A percentile compares a stretch with the other conserved stretches of the same genome.
These are phyloP conservation scores for Carex littledalei DNA, from an alignment of 176 grass and related monocot species.

Conservation along the genomic window DNA sequence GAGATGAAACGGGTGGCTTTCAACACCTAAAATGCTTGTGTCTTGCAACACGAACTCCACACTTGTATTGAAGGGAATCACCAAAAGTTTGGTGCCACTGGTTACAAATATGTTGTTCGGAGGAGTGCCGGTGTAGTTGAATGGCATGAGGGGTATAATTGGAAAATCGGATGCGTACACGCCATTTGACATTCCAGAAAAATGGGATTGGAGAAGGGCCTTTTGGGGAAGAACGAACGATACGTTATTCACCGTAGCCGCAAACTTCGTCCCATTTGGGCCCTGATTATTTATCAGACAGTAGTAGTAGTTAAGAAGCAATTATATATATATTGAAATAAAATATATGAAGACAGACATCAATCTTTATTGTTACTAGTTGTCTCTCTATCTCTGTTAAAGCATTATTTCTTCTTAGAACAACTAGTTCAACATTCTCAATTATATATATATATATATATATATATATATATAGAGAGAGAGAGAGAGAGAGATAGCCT, in stretches of 20 bases:
- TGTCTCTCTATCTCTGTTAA: not conserved
- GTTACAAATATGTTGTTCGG: constrained; percentile 71
- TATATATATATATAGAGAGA: too few relatives aligned
- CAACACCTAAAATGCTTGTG: constrained; percentile 59
- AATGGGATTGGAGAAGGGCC: constrained; percentile 61
- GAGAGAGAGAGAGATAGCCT: too few relatives aligned
- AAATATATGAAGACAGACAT: not conserved
- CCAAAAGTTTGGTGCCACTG: constrained; percentile 50
- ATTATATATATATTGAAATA: not conserved
- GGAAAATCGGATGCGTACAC: constrained; percentile 55
- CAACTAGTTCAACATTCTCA: not conserved
- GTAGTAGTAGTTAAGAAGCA: not conserved
- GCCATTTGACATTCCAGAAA: constrained; percentile 28
- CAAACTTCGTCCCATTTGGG: constrained; percentile 54
- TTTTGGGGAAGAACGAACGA: constrained; percentile 55
- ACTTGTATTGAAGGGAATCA: constrained; percentile 37
- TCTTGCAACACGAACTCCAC: constrained; percentile 83
- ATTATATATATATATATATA: too few relatives aligned
- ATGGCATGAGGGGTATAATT: constrained; percentile 22
- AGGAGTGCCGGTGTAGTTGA: constrained; percentile 75
- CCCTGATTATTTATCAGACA: constrained; percentile 29
- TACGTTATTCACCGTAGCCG: constrained; percentile 65
- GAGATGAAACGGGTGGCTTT: constrained; percentile 86
- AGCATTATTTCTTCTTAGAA: not conserved
- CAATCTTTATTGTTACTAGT: not conserved